phyloP scores from a whole-genome alignment of 202 grass and related monocot species.

The Setaria viridis region DNA sequence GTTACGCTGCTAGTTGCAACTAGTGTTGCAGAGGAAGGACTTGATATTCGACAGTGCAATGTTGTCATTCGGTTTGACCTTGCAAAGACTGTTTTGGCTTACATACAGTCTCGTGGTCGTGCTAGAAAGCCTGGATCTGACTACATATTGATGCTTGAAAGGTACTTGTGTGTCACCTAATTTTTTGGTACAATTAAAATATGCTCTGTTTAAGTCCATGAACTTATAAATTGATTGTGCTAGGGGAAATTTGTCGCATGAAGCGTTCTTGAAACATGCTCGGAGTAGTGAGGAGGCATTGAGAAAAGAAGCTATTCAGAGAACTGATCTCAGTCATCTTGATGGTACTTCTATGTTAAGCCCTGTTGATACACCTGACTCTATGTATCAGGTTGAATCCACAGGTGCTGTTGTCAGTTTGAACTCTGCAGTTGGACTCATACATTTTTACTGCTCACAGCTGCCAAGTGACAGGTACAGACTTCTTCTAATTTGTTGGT shows the following conservation, averaged over 20 bases:
- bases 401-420: slow-evolving; percentile 98
- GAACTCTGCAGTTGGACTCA: slow-evolving; percentile 95
- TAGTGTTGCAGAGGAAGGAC: slow-evolving; percentile 98
- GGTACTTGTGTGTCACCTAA: slow-evolving; percentile 55
- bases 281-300: slow-evolving; percentile 97
- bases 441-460: slow-evolving; percentile 98
- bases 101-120: slow-evolving; percentile 95
- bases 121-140: slow-evolving; percentile 99
- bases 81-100: slow-evolving; percentile 97
- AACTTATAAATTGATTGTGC: slow-evolving; percentile 47
- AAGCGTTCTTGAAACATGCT: slow-evolving; percentile 89
- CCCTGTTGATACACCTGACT: slow-evolving; percentile 62
- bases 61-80: slow-evolving; percentile 99
- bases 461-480: slow-evolving; percentile 89
- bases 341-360: slow-evolving; percentile 68
- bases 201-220: slow-evolving; percentile 9
- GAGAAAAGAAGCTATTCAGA: slow-evolving; percentile 99
- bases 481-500: slow-evolving; percentile 31
- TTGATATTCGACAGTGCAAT: slow-evolving; percentile 99
- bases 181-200: neutral
- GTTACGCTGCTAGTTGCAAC: slow-evolving; percentile 95
- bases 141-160: slow-evolving; percentile 99
- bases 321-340: slow-evolving; percentile 98
- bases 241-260: slow-evolving; percentile 86
- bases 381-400: slow-evolving; percentile 92